phyloP scores from a whole-genome alignment of 495 filamentous ascomycete genomes.

The Lineolata rhizophorae region DNA sequence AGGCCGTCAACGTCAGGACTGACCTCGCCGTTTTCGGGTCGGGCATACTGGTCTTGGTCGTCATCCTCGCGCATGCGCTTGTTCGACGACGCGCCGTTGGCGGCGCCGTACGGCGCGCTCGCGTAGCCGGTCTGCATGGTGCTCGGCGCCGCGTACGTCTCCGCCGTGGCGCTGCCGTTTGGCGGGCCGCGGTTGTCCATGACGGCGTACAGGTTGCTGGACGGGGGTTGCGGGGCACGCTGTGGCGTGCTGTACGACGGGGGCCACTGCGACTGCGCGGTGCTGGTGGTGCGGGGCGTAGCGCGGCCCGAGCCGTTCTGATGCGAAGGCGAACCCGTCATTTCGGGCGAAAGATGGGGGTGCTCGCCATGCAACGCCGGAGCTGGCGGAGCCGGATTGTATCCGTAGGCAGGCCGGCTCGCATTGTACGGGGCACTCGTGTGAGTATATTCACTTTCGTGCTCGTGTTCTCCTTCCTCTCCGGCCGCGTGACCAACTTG shows the following conservation, averaged over 20 bases:
- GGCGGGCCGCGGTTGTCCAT: slow-evolving; percentile 57
- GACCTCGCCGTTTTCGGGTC: neutral
- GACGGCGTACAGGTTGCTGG: slow-evolving; percentile 73
- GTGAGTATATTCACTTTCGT: slow-evolving; percentile 56
- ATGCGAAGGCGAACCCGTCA: slow-evolving; percentile 68
- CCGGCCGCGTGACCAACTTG: slow-evolving; percentile 30
- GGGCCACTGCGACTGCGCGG: slow-evolving; percentile 51
- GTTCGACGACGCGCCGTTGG: neutral
- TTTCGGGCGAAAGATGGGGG: slow-evolving; percentile 61
- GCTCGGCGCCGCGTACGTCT: slow-evolving; percentile 18
- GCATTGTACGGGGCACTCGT: slow-evolving; percentile 38
- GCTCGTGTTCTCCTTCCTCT: slow-evolving; percentile 54
- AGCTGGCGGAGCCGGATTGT: slow-evolving; percentile 41
- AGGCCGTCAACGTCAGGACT: neutral
- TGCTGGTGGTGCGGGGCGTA: slow-evolving; percentile 55
- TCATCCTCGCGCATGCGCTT: neutral
- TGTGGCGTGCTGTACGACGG: slow-evolving; percentile 69
- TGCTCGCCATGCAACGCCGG: slow-evolving; percentile 49
- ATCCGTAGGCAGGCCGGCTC: slow-evolving; percentile 51
- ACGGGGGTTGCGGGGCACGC: slow-evolving; percentile 35
- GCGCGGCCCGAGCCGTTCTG: slow-evolving; percentile 69
- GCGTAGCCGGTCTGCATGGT: neutral
- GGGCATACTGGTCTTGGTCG: neutral
- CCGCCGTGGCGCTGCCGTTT: slow-evolving; percentile 38
- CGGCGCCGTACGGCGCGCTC: neutral